Base-by-base conservation (phyloP, 1,284 basidiomycete species). In the Pseudozyma thailandica region DNA sequence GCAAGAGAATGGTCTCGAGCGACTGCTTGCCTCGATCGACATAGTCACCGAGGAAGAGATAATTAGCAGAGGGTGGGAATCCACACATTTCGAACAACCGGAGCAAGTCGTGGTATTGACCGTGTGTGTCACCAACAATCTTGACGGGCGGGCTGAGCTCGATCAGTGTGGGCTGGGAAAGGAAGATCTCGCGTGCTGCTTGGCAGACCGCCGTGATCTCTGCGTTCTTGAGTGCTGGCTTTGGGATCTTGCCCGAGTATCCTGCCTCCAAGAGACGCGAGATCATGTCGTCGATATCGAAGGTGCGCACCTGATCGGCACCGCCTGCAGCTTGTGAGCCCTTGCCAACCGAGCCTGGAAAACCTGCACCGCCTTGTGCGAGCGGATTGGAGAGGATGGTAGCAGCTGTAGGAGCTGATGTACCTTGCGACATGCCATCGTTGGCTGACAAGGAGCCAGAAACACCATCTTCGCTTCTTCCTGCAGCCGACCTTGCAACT, bases 201-300 rank as follows among this genome's bases (percentile, higher is more conserved):
- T 92, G 89, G 84, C 96, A 98, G 64, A 99, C 92, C 38, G 92
- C 90, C 16, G 90, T 91, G 81, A 98, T 97, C 85, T 99, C 96
- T 28, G 90, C 89, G 83, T 97, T 98, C 87, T 98, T 98, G 74
- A 98, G 87, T 81, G 97, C 89, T 23, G 92, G 92, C 85, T 98
- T 98, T 86, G 91, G 93, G 78, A 98, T 91, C 87, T 98, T 98
- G 83, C 94, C 94, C 16, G 92, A 92, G 84, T 98, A 99, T 6
- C 96, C 96, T 3, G 97, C 93, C 78, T 98, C 95, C 74, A 99
- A 87, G 50, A 99, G 87, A 47, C 95, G 89, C 81, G 92, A 90
- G 80, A 99, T 98, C 92, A 98, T 98, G 84, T 97, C 95, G 85
- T 98, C 96, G 64, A 98, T 90, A 84, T 99, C 96, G 77, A 98